These are phyloP conservation scores for Calocera viscosa DNA, from an alignment of 768 basidiomycete species.

Conservation along the genomic window DNA sequence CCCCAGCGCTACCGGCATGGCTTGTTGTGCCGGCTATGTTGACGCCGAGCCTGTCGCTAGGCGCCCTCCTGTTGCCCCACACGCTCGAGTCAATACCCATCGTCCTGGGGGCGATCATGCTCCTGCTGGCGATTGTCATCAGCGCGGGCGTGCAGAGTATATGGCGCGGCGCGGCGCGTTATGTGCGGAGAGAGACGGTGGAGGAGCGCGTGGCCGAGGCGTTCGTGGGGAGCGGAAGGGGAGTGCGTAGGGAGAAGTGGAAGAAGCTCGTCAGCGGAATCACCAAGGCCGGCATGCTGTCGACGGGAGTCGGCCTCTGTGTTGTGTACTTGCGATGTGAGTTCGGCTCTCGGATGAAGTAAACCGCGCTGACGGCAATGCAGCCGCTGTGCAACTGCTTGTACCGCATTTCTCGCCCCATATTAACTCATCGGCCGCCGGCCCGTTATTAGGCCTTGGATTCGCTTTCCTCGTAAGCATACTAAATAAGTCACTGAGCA, in stretches of 20 bases:
- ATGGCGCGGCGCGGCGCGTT: not conserved
- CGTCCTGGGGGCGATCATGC: not conserved
- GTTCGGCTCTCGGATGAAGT: not conserved
- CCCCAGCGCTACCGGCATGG: not conserved
- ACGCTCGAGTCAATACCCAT: conserved; percentile 2
- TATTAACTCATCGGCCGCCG: not conserved
- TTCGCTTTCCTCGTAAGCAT: not conserved
- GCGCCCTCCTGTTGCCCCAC: not conserved
- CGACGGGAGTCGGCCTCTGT: not conserved
- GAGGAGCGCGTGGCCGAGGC: not conserved
- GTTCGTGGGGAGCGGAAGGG: not conserved
- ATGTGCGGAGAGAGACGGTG: not conserved
- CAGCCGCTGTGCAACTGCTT: conserved; percentile 1
- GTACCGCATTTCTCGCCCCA: not conserved
- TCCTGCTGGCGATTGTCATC: not conserved
- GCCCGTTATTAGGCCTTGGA: not conserved
- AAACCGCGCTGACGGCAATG: not conserved
- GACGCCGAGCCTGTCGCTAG: not conserved
- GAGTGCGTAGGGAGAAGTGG: not conserved
- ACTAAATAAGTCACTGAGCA: not conserved
- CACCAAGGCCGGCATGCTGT: not conserved
- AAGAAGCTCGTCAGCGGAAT: conserved; percentile 1
- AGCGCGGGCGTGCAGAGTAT: conserved; percentile 4
- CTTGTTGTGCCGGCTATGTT: not conserved
- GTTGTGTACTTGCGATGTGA: conserved; percentile 2